These are phyloP conservation scores for Candida sp. DNA, from an alignment of 1,139 yeast genomes.

Conservation along the genomic window DNA sequence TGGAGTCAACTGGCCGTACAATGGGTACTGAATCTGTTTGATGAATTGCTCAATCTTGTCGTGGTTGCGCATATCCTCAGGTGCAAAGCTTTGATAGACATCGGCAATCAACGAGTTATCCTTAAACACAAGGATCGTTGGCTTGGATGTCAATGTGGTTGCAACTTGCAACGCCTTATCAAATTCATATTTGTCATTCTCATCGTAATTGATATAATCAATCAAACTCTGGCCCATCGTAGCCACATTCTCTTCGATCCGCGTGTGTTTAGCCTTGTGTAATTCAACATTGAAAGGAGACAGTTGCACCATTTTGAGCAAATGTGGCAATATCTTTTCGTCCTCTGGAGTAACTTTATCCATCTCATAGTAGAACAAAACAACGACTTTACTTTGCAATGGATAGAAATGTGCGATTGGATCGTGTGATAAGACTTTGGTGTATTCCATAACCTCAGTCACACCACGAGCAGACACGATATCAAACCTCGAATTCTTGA, in stretches of 20 bases:
- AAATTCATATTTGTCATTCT: slow-evolving; percentile 27
- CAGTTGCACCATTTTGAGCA: slow-evolving; percentile 60
- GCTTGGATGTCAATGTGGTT: slow-evolving; percentile 59
- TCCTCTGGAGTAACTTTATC: slow-evolving; percentile 61
- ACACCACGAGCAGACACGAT: slow-evolving; percentile 42
- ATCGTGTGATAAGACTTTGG: slow-evolving; percentile 33
- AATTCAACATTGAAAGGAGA: slow-evolving; percentile 59
- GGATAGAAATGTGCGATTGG: slow-evolving; percentile 44
- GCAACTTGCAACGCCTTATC: slow-evolving; percentile 52
- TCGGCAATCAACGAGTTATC: slow-evolving; percentile 56
- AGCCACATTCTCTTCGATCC: slow-evolving; percentile 41
- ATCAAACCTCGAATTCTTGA: slow-evolving; percentile 42
- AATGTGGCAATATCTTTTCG: slow-evolving; percentile 58
- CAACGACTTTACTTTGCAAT: slow-evolving; percentile 44
- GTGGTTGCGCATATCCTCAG: slow-evolving; percentile 61
- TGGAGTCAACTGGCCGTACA: slow-evolving; percentile 54
- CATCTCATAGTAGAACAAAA: slow-evolving; percentile 60
- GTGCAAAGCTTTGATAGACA: slow-evolving; percentile 62
- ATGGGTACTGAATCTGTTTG: slow-evolving; percentile 49
- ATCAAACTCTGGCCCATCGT: slow-evolving; percentile 48
- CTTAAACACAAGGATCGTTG: slow-evolving; percentile 63
- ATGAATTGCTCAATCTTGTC: slow-evolving; percentile 54
- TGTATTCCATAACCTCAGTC: slow-evolving; percentile 43
- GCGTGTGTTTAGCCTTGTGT: slow-evolving; percentile 52
- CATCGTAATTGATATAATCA: slow-evolving; percentile 45